These are phyloP conservation scores for Aquilaria sinensis DNA, from an alignment of 345 rosid species.

Conservation along the genomic window DNA sequence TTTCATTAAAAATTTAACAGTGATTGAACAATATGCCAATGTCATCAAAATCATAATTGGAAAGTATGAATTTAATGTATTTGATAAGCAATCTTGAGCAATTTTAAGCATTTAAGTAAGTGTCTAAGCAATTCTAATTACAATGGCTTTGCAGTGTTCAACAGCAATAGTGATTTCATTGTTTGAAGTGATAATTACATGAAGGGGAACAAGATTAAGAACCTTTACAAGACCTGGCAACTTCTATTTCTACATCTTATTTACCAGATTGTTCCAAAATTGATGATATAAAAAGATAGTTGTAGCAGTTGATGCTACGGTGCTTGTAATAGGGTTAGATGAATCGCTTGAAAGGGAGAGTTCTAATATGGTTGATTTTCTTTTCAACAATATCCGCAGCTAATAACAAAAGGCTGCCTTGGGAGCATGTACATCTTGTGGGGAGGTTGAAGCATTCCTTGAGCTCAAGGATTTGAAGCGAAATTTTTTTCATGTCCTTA, in stretches of 20 bases:
- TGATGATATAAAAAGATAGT: conserved; percentile 49
- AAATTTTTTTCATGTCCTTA: conserved; percentile 8
- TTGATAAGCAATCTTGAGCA: too few species aligned
- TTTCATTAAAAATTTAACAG: conserved; percentile 56
- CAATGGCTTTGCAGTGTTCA: not conserved
- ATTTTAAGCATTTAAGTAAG: not conserved
- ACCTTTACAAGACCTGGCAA: conserved; percentile 70
- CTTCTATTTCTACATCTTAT: conserved; percentile 45
- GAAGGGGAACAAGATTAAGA: conserved; percentile 10
- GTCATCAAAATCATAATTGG: conserved; percentile 94
- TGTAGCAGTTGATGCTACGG: conserved; percentile 59
- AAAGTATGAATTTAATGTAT: conserved; percentile 62
- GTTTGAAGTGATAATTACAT: conserved; percentile 68
- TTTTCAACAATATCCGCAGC: conserved; percentile 63
- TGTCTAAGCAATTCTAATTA: not conserved
- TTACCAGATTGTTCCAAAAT: conserved; percentile 59
- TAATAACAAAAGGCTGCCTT: conserved; percentile 53
- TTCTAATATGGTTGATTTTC: conserved; percentile 50
- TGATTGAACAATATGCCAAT: conserved; percentile 90
- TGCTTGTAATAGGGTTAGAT: conserved; percentile 77
- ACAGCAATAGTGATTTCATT: too few species aligned
- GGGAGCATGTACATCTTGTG: conserved; percentile 69
- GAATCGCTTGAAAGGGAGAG: conserved; percentile 68
- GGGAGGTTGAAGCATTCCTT: conserved; percentile 62
- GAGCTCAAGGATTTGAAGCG: conserved; percentile 42